Evolutionary conservation across 129 eudicot genomes (phyloP), one percentile per base, ranked within the genome.

Genomic region (Ambrosia trifida): DNA sequence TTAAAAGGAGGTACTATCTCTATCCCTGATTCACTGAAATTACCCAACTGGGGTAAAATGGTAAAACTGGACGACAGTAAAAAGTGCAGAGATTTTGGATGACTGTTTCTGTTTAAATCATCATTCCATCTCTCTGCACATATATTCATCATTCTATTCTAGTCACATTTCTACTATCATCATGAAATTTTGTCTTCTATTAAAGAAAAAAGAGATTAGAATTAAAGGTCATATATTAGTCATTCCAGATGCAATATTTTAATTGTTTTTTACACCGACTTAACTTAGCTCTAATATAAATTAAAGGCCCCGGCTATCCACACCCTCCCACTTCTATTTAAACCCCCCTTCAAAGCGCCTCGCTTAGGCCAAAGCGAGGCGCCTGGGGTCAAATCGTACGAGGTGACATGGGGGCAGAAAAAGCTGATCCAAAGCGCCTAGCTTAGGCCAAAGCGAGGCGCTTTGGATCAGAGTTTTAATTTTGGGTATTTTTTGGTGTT

Each of bases 1-100:
- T 53, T 18, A 51, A 44, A 44, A 18, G 60, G 60, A 53, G 40
- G 64, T 57, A 57, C 64, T 57, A 4, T 57, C 63, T 56, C 38
- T 24, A 2, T 56, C 64, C 28, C 40, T 57, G 13, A 30, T 28
- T 57, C 3, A 1, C 11, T 24, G 18, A 30, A 30, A 57, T 57
- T 57, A 11, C 36, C 4, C 28, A 57, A 30, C 3, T 24, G 36
- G 9, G 38, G 64, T 24, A 57, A 57, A 57, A 11, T 28, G 44
- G 44, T 38, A 38, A 38, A 38, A 38, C 43, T 24, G 62, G 62
- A 54, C 20, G 16, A 57, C 36, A 11, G 63, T 57, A 57, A 7
- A 24, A 20, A 3, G 36, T 24, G 38, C 36, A 11, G 36, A 56
- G 63, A 24, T 56, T 20, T 20, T 56, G 62, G 62, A 56, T 4